Evolutionary conservation across 1,284 basidiomycete genomes (phyloP), one percentile per base, ranked within the genome.

Genomic region (Ceratobasidium sp.): DNA sequence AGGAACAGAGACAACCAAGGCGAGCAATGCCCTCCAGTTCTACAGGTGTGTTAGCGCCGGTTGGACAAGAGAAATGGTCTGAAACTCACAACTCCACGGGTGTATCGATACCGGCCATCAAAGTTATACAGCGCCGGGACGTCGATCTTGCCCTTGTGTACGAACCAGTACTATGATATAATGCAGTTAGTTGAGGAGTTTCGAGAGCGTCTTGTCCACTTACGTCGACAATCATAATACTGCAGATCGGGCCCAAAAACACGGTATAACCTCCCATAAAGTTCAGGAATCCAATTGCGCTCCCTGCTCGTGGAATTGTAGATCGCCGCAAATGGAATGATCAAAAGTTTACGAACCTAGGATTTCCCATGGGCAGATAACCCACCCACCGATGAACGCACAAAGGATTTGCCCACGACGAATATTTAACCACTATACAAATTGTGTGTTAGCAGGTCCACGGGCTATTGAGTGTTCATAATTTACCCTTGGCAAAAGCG

Each of bases 1-100:
- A 0, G 88, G 86, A 0, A 92, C 89, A 0, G 91, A 89, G 71
- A 88, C 82, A 19, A 93, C 80, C 70, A 93, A 84, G 0, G 92
- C 89, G 0, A 89, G 85, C 15, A 88, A 87, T 1, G 92, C 91
- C 49, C 92, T 86, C 90, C 90, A 93, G 82, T 94, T 94, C 91
- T 93, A 79, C 49, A 40, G 37, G 34, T 34, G 32, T 15, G 57
- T 61, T 37, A 61, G 34, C 29, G 52, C n/a, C 37, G 4, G 37
- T 29, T 34, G 37, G 52, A 34, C 49, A 44, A 40, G 76, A 75
- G 69, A 22, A 17, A 19, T 6, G 57, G 73, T 25, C 15, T 43
- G 40, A 46, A 9, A 77, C 78, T 62, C 67, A 80, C 81, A 15
- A 81, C 77, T 40, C 81, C 81, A 17, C 57, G 77, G 1, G 77